Evolutionary conservation across 2,329 filamentous ascomycete genomes (phyloP), one percentile per base, ranked within the genome.

Genomic region (Pseudogymnoascus sp.): DNA sequence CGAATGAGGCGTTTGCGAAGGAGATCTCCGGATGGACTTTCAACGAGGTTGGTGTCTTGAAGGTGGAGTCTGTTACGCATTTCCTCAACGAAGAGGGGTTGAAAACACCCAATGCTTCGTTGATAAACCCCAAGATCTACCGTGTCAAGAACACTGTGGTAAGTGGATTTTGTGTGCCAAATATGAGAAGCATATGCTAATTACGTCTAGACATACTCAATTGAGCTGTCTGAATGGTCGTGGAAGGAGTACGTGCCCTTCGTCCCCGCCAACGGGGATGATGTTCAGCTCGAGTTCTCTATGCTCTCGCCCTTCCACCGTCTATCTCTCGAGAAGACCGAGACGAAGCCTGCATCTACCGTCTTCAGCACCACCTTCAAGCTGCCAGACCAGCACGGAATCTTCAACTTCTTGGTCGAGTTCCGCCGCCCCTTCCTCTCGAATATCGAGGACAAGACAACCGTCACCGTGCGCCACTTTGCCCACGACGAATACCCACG

Each of bases 281-380:
- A 79, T 28, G 73, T 99, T 35, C 94, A 99, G 76, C 89, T 99
- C 64, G 94, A 99, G 76, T 97, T 97, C 80, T 92, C 87, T 78
- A 99, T 97, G 94, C 88, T 99, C 54, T 97, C 93, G 1, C 93
- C 94, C 61, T 97, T 97, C 85, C 88, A 97, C 78, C 92, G 94
- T 41, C 82, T 97, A 35, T 80, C 86, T 63, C 86, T 99, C 33
- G 69, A 77, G 7, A 82, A 84, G 12, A 74, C 79, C 8, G 74
- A 76, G 33, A 79, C 79, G 25, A 87, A 86, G 1, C 75, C 80
- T 60, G 86, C 90, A 69, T 85, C 86, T 65, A 87, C 89, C 58
- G 81, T 89, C 64, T 99, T 87, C 79, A 81, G 82, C 65, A 81
- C 84, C 50, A 81, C 84, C 22, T 97, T 99, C 77, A 88, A 81